Percentiles rank a stretch among this genome's conserved stretches.
Conservation (phyloP, 2,329 filamentous ascomycete genomes). For the Pseudogymnoascus verrucosus region DNA sequence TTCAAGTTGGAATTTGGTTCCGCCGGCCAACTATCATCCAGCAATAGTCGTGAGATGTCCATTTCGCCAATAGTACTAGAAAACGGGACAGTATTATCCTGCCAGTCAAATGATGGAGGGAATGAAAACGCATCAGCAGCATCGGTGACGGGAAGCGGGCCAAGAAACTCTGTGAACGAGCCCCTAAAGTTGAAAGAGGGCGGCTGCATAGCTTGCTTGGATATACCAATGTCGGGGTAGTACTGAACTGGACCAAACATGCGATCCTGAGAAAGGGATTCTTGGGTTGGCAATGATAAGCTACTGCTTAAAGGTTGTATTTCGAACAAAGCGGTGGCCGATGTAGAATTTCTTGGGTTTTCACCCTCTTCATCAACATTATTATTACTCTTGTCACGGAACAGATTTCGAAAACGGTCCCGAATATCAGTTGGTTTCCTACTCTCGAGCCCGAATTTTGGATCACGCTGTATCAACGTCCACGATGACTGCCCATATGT, state of each 20-base stretch:
- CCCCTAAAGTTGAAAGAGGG: slow-evolving; percentile 17
- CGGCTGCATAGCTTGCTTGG: slow-evolving; percentile 9
- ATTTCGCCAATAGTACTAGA: slow-evolving; percentile 45
- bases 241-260: background rate
- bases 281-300: background rate
- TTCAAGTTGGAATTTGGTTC: slow-evolving; percentile 16
- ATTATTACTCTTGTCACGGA: background rate
- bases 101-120: slow-evolving; percentile 38
- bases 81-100: slow-evolving; percentile 34
- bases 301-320: background rate
- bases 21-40: slow-evolving; percentile 40
- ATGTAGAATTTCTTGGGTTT: background rate
- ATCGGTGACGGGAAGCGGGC: slow-evolving; percentile 18
- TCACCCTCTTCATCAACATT: background rate
- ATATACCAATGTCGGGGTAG: background rate
- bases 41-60: slow-evolving; percentile 52
- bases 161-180: slow-evolving; percentile 17
- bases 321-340: background rate
- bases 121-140: slow-evolving; percentile 29
- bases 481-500: slow-evolving; percentile 51
- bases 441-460: slow-evolving; percentile 47
- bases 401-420: slow-evolving; percentile 47
- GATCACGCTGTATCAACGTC: slow-evolving; percentile 57
- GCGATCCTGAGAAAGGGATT: background rate
- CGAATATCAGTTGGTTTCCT: slow-evolving; percentile 56